phyloP scores from a whole-genome alignment of 768 basidiomycete genomes.

The Podaxis sp. region DNA sequence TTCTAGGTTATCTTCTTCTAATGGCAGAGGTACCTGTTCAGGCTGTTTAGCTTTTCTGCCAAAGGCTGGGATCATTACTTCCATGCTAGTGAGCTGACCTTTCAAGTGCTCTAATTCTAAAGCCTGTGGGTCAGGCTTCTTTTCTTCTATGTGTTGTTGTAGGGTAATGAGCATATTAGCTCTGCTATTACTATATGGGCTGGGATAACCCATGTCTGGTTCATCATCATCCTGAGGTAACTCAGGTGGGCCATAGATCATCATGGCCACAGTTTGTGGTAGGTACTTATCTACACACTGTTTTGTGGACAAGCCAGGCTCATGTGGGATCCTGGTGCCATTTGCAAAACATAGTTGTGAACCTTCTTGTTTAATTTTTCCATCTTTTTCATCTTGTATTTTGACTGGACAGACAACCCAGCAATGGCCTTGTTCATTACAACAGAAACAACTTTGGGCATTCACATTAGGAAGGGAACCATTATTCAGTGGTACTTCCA shows the following conservation, averaged over 20 bases:
- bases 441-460: slow-evolving; percentile 2
- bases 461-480: no score
- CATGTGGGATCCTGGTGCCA: background rate
- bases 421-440: background rate
- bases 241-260: background rate
- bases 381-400: slow-evolving; percentile 1
- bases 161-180: background rate
- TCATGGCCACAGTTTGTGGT: background rate
- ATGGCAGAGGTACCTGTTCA: no score
- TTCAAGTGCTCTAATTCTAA: background rate
- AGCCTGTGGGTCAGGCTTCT: background rate
- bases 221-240: background rate
- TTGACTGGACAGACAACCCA: background rate
- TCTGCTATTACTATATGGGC: background rate
- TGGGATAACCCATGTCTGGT: background rate
- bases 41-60: no score
- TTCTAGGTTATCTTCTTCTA: background rate
- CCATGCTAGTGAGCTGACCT: background rate
- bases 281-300: background rate
- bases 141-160: background rate
- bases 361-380: background rate
- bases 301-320: background rate
- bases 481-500: no score
- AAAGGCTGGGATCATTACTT: background rate
- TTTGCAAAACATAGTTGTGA: background rate